Conservation (phyloP, 441 rosid species). For the Gossypium laxum region DNA sequence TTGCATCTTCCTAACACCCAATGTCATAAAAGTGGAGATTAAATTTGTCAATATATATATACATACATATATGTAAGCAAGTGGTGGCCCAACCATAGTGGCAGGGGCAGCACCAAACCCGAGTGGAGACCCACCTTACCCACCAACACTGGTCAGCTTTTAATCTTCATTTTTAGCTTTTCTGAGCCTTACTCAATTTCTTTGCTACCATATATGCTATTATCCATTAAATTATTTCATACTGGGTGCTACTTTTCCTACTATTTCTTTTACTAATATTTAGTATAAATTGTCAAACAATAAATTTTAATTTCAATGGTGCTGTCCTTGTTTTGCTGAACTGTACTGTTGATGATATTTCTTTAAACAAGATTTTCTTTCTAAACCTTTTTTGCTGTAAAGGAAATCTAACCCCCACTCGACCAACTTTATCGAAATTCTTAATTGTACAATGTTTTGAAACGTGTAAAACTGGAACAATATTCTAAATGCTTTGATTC, state of each 20-base stretch:
- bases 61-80: slow-evolving; percentile 1
- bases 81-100: slow-evolving; percentile 28
- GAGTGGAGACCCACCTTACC: slow-evolving; percentile 51
- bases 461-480: background rate
- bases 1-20: background rate
- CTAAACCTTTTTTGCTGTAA: slow-evolving; percentile 10
- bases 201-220: background rate
- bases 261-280: background rate
- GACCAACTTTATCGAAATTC: background rate
- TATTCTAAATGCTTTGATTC: slow-evolving; percentile 5
- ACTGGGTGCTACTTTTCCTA: slow-evolving; percentile 12
- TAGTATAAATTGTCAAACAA: no score
- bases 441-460: background rate
- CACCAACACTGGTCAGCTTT: slow-evolving; percentile 42
- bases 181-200: background rate
- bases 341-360: background rate
- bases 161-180: slow-evolving; percentile 5
- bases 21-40: slow-evolving; percentile 7
- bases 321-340: background rate
- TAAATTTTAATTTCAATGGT: no score
- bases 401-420: background rate
- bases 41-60: background rate
- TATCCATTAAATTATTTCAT: slow-evolving; percentile 6
- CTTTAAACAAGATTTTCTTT: background rate
- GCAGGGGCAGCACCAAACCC: slow-evolving; percentile 24